These are phyloP conservation scores for Yamadazyma nakazawae DNA, from an alignment of 805 yeast species.

Conservation along the genomic window DNA sequence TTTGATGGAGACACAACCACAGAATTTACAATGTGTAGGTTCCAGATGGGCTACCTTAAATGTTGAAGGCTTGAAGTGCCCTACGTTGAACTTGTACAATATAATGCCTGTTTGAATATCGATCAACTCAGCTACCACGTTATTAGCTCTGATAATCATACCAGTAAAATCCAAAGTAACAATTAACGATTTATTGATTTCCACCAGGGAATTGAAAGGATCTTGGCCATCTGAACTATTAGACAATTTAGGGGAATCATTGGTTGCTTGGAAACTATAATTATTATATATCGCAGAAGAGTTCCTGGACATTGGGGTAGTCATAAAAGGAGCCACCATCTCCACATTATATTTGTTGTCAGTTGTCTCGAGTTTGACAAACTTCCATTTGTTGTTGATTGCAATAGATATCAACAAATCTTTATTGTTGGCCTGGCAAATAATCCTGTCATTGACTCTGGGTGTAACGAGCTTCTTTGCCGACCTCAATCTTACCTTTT, in stretches of 20 bases:
- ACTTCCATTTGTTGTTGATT: slow-evolving; percentile 64
- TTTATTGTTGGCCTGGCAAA: slow-evolving; percentile 49
- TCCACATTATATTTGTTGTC: slow-evolving; percentile 43
- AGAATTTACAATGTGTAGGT: slow-evolving; percentile 85
- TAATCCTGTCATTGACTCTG: slow-evolving; percentile 68
- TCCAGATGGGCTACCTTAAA: slow-evolving; percentile 75
- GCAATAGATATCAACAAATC: slow-evolving; percentile 60
- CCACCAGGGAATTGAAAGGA: slow-evolving; percentile 7
- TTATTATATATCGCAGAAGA: slow-evolving; percentile 5
- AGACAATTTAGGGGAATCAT: background rate
- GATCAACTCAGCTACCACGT: slow-evolving; percentile 57
- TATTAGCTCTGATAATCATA: slow-evolving; percentile 61
- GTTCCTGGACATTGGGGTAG: slow-evolving; percentile 11
- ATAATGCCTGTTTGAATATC: slow-evolving; percentile 79
- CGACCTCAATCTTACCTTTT: slow-evolving; percentile 33
- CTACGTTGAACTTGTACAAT: slow-evolving; percentile 58
- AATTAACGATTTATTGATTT: slow-evolving; percentile 37
- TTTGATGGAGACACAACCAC: slow-evolving; percentile 82
- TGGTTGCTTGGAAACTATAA: slow-evolving; percentile 8
- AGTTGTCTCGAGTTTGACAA: slow-evolving; percentile 47
- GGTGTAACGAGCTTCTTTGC: slow-evolving; percentile 64
- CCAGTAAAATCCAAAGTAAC: slow-evolving; percentile 69
- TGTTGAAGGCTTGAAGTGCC: slow-evolving; percentile 55
- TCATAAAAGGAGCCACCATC: background rate
- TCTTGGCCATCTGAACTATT: background rate